Evolutionary conservation across 2,329 filamentous ascomycete species (phyloP).

Genomic region (Hypoxylon sp.): DNA sequence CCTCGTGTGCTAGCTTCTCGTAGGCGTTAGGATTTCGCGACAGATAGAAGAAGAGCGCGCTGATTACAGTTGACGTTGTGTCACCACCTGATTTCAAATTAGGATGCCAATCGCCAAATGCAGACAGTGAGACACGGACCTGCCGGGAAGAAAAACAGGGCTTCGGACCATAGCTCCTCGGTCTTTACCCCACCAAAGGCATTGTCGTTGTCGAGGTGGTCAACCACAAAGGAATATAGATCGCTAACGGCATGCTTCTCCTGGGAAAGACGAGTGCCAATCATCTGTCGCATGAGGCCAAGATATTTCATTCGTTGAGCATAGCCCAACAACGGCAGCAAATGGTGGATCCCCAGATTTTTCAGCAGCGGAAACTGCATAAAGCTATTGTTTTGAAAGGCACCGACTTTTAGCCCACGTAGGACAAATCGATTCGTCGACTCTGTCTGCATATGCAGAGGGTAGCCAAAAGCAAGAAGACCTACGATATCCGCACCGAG

Average conservation of each 20-base stretch:
- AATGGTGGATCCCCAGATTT: neutral
- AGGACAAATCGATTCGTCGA: slow-evolving; percentile 26
- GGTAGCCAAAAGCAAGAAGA: slow-evolving; percentile 37
- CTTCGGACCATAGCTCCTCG: slow-evolving; percentile 40
- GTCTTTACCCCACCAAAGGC: slow-evolving; percentile 4
- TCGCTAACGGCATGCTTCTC: slow-evolving; percentile 56
- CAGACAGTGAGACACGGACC: slow-evolving; percentile 17
- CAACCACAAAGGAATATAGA: slow-evolving; percentile 65
- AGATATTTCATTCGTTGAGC: slow-evolving; percentile 7
- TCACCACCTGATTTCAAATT: too few species aligned
- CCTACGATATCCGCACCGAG: slow-evolving; percentile 39
- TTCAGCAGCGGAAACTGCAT: slow-evolving; percentile 25
- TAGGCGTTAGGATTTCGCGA: too few species aligned
- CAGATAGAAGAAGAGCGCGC: too few species aligned
- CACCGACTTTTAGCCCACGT: neutral
- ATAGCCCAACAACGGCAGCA: neutral
- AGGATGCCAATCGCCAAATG: too few species aligned
- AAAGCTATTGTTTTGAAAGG: slow-evolving; percentile 20
- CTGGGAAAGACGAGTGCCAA: slow-evolving; percentile 11
- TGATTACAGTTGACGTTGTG: too few species aligned
- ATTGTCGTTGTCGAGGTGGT: slow-evolving; percentile 17
- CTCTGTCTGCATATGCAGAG: slow-evolving; percentile 34
- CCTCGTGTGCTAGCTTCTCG: too few species aligned
- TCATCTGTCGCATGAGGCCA: slow-evolving; percentile 25
- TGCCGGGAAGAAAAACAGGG: slow-evolving; percentile 35